Base-by-base conservation (phyloP, 345 rosid genomes). In the Salix caprea region DNA sequence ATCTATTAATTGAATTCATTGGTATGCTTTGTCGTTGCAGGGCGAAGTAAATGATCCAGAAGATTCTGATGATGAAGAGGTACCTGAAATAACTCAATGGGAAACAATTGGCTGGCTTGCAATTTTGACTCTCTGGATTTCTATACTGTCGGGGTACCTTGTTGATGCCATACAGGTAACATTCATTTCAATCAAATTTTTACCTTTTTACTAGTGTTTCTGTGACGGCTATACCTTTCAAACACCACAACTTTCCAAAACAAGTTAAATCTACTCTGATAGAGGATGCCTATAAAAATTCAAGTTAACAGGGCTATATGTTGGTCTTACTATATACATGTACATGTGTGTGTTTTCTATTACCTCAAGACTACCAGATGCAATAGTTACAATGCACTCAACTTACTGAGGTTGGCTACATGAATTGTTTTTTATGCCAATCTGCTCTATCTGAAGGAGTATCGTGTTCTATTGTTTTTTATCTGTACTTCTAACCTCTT, bases 91-190 rank as follows among this genome's bases (percentile, higher is more conserved):
- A 74, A 82, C 97, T 30, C 88, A 90, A 75, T 82, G 89, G 90
- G 98, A 93, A 89, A 81, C 97, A 37, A 28, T 91, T 52, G 82
- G 89, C 65, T 93, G 98, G 98, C 94, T 93, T 54, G 81, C 84
- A 26, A 88, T 93, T 77, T 84, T 91, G 86, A 93, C 97, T 5
- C 87, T 89, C 70, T 93, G 98, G 94, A 89, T 93, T 65, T 93
- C 95, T 67, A 77, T 90, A 75, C 76, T 93, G 48, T 93, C 97
- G 0, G 93, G 88, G 60, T 91, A 91, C 83, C 86, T 93, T 81
- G 98, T 93, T 30, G 92, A 90, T 86, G 88, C 95, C 67, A 93
- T 93, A 39, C 71, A 93, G 92, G 98, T 91, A 81, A 39, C 28
- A 40, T 61, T 28, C 14, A 39, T 40, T n/a, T 1, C 12, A 23